These are phyloP conservation scores for Silybum marianum DNA, from an alignment of 129 eudicot genomes.

Conservation along the genomic window DNA sequence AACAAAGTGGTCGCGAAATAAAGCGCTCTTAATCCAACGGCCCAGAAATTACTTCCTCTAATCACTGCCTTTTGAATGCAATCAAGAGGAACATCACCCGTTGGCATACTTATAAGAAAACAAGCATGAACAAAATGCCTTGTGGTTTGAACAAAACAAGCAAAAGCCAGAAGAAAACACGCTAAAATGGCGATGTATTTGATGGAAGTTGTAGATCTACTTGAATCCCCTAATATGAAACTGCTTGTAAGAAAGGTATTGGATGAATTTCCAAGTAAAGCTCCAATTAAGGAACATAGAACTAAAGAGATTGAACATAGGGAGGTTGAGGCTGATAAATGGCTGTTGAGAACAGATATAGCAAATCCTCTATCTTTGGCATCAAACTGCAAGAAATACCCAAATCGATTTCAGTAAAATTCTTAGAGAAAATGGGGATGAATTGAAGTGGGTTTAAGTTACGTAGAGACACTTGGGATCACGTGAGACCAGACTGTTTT, in stretches of 20 bases:
- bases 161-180: slow-evolving; percentile 65
- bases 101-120: slow-evolving; percentile 77
- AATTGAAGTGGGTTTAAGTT: background rate
- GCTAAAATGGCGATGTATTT: slow-evolving; percentile 58
- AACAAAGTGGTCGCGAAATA: slow-evolving; percentile 63
- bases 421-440: background rate
- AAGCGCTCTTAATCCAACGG: slow-evolving; percentile 64
- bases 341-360: slow-evolving; percentile 50
- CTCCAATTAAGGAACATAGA: slow-evolving; percentile 64
- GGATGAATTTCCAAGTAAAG: slow-evolving; percentile 65
- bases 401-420: background rate
- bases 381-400: slow-evolving; percentile 46
- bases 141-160: slow-evolving; percentile 61
- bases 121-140: slow-evolving; percentile 60
- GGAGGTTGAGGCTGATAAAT: slow-evolving; percentile 68
- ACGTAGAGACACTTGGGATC: too few species aligned
- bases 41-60: slow-evolving; percentile 65
- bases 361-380: slow-evolving; percentile 56
- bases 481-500: too few species aligned
- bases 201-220: slow-evolving; percentile 41
- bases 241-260: slow-evolving; percentile 34
- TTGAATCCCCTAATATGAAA: slow-evolving; percentile 59
- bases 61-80: slow-evolving; percentile 61
- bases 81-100: slow-evolving; percentile 44
- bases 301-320: slow-evolving; percentile 62